Evolutionary conservation across 768 basidiomycete genomes (phyloP).

Genomic region (Scleroderma bovista): DNA sequence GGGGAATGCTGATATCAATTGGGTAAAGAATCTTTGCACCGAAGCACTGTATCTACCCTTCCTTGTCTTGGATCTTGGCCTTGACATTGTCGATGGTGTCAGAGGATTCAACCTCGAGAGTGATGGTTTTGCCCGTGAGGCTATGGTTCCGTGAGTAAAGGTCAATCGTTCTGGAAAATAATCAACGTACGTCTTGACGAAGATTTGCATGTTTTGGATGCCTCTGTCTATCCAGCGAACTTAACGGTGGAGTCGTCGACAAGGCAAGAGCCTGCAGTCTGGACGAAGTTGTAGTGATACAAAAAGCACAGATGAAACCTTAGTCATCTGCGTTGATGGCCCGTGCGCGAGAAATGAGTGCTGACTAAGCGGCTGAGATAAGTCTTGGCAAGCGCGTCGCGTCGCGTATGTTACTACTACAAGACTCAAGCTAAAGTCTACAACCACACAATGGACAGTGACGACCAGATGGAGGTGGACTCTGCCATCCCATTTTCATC

Average conservation of each 20-base stretch:
- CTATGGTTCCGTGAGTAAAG: conserved; percentile 32
- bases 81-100: conserved; percentile 99
- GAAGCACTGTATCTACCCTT: conserved; percentile 54
- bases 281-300: conserved; percentile 21
- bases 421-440: no score
- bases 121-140: conserved; percentile 99
- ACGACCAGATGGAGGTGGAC: conserved; percentile 48
- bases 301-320: conserved; percentile 19
- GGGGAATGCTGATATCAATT: conserved; percentile 58
- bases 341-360: conserved; percentile 33
- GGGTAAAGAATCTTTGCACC: neutral
- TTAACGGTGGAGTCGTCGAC: conserved; percentile 92
- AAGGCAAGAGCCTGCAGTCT: conserved; percentile 48
- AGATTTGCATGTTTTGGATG: conserved; percentile 91
- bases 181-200: conserved; percentile 84
- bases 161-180: neutral
- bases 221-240: conserved; percentile 85
- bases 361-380: conserved; percentile 11
- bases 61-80: conserved; percentile 96
- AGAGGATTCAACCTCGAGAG: conserved; percentile 95
- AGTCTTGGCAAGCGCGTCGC: conserved; percentile 14
- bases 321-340: conserved; percentile 36
- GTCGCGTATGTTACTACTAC: conserved; percentile 12
- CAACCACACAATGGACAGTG: conserved; percentile 60
- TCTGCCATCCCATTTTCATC: conserved; percentile 20